These are phyloP conservation scores for Neonothopanus nambi DNA, from an alignment of 1,284 basidiomycete species.

Conservation along the genomic window DNA sequence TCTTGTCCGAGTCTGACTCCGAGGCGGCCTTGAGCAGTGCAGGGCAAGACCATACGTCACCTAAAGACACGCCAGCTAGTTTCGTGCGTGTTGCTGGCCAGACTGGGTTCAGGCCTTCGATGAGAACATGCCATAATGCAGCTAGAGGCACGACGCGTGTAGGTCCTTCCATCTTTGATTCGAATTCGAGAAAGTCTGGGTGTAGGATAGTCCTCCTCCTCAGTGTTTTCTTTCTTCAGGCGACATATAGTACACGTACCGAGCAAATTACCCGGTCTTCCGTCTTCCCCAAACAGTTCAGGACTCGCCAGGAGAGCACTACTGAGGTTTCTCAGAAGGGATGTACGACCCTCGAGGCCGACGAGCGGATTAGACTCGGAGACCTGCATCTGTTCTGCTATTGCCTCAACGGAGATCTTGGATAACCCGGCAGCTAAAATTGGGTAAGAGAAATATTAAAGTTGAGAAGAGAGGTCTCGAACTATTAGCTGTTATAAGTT, in stretches of 20 bases:
- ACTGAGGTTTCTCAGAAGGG: slow-evolving; percentile 73
- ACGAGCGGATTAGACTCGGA: slow-evolving; percentile 81
- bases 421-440: slow-evolving; percentile 69
- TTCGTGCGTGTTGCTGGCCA: slow-evolving; percentile 84
- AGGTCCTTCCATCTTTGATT: slow-evolving; percentile 44
- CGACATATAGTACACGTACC: slow-evolving; percentile 45
- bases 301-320: slow-evolving; percentile 65
- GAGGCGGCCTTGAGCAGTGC: slow-evolving; percentile 43
- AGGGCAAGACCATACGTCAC: slow-evolving; percentile 89
- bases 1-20: slow-evolving; percentile 7
- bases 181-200: slow-evolving; percentile 69
- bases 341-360: slow-evolving; percentile 84
- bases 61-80: slow-evolving; percentile 68
- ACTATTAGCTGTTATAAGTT: background rate
- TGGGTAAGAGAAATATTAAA: slow-evolving; percentile 7
- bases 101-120: slow-evolving; percentile 82
- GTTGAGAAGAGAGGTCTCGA: background rate
- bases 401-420: slow-evolving; percentile 60
- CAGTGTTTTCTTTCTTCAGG: background rate
- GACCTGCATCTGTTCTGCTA: slow-evolving; percentile 83
- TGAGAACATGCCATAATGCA: slow-evolving; percentile 80
- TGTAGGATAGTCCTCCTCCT: slow-evolving; percentile 1
- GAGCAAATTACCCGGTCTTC: slow-evolving; percentile 81
- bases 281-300: slow-evolving; percentile 69
- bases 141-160: slow-evolving; percentile 58